Conservation (phyloP, 305 asterid species). For the Rubia tinctorum region DNA sequence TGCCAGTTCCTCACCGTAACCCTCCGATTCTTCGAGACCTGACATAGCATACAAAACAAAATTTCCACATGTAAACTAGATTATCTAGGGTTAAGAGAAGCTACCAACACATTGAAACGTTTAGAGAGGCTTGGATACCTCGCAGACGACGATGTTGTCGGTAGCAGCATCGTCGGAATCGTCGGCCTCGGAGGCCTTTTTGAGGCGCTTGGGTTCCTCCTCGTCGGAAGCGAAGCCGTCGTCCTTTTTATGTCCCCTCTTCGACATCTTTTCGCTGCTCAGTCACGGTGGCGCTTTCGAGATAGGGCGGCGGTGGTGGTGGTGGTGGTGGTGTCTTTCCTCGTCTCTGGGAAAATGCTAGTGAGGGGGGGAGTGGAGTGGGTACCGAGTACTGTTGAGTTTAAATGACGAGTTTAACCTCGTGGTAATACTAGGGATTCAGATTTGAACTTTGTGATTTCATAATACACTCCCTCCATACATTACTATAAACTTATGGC, state of each 20-base stretch:
- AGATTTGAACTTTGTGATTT: no score
- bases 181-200: conserved; percentile 36
- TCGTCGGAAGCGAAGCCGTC: conserved; percentile 51
- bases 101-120: no score
- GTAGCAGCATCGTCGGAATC: conserved; percentile 38
- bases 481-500: no score
- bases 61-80: background rate
- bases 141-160: conserved; percentile 61
- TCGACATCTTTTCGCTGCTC: conserved; percentile 47
- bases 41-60: background rate
- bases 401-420: no score
- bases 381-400: no score
- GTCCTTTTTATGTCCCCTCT: conserved; percentile 58
- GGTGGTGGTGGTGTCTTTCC: background rate
- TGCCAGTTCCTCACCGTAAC: conserved; percentile 87
- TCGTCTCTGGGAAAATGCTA: background rate
- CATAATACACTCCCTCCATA: no score
- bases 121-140: conserved; percentile 31
- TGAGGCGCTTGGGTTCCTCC: conserved; percentile 47
- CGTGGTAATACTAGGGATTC: no score
- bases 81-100: background rate
- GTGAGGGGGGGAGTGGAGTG: no score
- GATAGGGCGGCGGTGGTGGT: background rate
- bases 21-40: conserved; percentile 87
- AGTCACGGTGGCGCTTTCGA: background rate